These are phyloP conservation scores for Lophiotrema nucula DNA, from an alignment of 495 filamentous ascomycete species.

Conservation along the genomic window DNA sequence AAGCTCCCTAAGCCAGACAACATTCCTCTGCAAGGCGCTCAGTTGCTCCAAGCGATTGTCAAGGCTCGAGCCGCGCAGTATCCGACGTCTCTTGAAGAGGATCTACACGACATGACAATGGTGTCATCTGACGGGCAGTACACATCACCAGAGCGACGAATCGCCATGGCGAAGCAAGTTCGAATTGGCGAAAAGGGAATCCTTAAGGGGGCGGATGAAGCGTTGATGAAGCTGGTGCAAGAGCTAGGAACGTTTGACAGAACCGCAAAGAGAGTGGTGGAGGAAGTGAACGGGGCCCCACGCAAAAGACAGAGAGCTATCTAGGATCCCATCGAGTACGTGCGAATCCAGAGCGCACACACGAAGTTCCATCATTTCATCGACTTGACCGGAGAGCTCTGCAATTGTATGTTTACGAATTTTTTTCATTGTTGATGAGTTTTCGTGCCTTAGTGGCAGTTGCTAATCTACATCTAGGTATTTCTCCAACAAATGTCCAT, in stretches of 20 bases:
- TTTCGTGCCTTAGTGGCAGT: not conserved
- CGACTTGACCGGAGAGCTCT: not conserved
- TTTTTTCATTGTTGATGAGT: not conserved
- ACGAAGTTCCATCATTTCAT: not conserved
- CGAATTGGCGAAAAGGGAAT: slow-evolving; percentile 79
- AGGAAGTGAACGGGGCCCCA: not conserved
- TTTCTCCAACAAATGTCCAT: not conserved
- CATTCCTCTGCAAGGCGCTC: slow-evolving; percentile 46
- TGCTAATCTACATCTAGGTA: slow-evolving; percentile 9
- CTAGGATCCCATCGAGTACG: too few relatives aligned
- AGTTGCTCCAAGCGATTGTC: slow-evolving; percentile 40
- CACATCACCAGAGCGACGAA: slow-evolving; percentile 36
- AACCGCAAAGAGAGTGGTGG: slow-evolving; percentile 9
- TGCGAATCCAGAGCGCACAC: too few relatives aligned
- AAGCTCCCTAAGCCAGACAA: slow-evolving; percentile 51
- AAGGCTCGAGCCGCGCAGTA: slow-evolving; percentile 53
- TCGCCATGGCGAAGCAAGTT: slow-evolving; percentile 70
- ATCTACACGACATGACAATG: slow-evolving; percentile 42
- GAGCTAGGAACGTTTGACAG: not conserved
- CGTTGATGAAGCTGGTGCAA: not conserved
- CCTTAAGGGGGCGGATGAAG: slow-evolving; percentile 47
- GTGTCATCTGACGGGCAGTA: not conserved
- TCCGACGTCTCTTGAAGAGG: slow-evolving; percentile 60
- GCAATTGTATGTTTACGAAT: not conserved
- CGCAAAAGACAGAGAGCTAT: slow-evolving; percentile 11